Base-by-base conservation (phyloP, 2,329 filamentous ascomycete species). In the Colletotrichum sansevieriae region DNA sequence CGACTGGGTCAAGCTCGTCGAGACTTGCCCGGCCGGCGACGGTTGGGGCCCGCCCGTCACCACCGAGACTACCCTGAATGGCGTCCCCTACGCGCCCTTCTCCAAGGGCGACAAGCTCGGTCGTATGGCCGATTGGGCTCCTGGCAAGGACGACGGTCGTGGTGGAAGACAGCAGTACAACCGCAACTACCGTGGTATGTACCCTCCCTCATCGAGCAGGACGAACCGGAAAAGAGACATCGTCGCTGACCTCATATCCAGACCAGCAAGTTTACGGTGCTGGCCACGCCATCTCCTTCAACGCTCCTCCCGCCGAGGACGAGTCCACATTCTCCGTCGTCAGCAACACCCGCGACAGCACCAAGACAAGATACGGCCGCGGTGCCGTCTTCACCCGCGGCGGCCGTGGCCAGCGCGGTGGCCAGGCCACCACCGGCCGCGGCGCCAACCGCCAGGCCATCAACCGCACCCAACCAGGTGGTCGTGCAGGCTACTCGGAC, bases 71-170 rank as follows among this genome's bases (percentile, higher is more conserved):
- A 97, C 93, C 71, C 88, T 98, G 76, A 91, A 97, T 79, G 96
- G 96, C 79, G 94, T 98, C 57, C 96, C 96, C 44, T 99, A 98
- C 81, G 96, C 96, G 75, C 96, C 96, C 70, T 99, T 96, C 86
- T 98, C 95, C 74, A 99, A 99, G 84, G 94, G 94, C 79, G 96
- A 99, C 86, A 98, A 98, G 88, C 87, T 99, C 70, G 96, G 96
- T 78, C 95, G 96, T 80, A 98, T 99, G 95, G 96, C 96, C 70
- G 96, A 99, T 86, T 99, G 96, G 96, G 97, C 95, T 18, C 78
- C 90, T 55, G 90, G 92, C 80, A 98, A 98, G 83, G 93, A 96
- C 70, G 88, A 91, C 74, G 84, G 86, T 57, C 86, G 90, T 70
- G 92, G 92, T 74, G 93, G 94, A 71, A 87, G 95, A 78, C 90